These are phyloP conservation scores for Batrachochytrium dendrobatidis DNA, from an alignment of 371 early-diverging fungal species.

Conservation along the genomic window DNA sequence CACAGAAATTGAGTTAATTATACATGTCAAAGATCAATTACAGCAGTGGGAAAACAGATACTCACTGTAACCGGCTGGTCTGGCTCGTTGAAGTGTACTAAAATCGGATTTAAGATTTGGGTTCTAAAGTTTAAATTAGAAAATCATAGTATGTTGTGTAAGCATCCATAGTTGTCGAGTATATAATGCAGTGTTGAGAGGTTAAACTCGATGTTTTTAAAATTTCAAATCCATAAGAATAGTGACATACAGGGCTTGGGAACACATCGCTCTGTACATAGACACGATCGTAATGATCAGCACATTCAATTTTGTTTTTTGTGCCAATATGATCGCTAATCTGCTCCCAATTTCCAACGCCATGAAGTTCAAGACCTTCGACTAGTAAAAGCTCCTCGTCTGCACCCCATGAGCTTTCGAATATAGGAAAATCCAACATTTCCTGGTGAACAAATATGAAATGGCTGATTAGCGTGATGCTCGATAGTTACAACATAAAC, in stretches of 20 bases:
- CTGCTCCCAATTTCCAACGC: conserved; percentile 97
- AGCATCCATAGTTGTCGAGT: no score
- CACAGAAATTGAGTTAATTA: not conserved
- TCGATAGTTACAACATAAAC: no score
- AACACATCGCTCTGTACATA: conserved; percentile 68
- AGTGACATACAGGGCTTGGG: conserved; percentile 65
- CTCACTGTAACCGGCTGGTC: not conserved
- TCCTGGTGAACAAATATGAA: conserved; percentile 38
- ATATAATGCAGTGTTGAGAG: no score
- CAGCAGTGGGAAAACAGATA: no score
- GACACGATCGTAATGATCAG: conserved; percentile 82
- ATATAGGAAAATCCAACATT: conserved; percentile 79
- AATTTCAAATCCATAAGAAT: no score
- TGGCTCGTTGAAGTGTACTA: not conserved
- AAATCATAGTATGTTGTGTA: no score
- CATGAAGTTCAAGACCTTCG: conserved; percentile 85
- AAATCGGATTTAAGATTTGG: not conserved
- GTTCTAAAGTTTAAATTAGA: no score
- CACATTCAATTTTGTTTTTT: conserved; percentile 80
- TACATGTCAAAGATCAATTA: no score
- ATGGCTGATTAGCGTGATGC: not conserved
- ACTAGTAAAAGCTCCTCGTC: conserved; percentile 95
- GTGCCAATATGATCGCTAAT: conserved; percentile 90
- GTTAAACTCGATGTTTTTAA: no score
- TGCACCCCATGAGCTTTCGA: conserved; percentile 86